phyloP scores from a whole-genome alignment of 2,329 filamentous ascomycete species.

The Aureobasidium sp. region DNA sequence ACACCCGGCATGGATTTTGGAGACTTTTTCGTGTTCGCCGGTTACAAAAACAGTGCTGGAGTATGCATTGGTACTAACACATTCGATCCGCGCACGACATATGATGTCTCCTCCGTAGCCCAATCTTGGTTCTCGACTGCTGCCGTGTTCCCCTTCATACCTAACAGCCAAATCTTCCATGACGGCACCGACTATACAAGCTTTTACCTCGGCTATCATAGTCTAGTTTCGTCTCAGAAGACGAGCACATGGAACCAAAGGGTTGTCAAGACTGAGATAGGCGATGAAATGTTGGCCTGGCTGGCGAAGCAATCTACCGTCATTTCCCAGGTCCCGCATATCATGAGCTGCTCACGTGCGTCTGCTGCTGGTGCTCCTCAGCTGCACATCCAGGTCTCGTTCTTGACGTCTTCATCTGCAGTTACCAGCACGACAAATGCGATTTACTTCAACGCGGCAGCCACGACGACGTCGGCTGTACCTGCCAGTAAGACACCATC shows the following conservation, averaged over 20 bases:
- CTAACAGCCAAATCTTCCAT: not conserved
- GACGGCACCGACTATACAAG: not conserved
- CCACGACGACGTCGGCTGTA: not conserved
- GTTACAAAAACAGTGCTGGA: not conserved
- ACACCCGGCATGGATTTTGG: not conserved
- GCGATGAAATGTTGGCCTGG: not conserved
- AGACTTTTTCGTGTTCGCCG: not conserved
- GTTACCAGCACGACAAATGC: not conserved
- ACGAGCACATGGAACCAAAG: not conserved
- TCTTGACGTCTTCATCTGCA: not conserved
- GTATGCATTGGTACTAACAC: not conserved
- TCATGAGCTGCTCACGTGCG: not conserved
- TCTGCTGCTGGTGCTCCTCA: conserved; percentile 1
- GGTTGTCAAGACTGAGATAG: not conserved
- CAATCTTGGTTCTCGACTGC: not conserved
- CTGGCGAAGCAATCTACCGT: not conserved
- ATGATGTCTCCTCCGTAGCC: not conserved
- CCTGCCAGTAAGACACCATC: not conserved
- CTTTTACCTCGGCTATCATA: not conserved
- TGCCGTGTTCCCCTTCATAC: not conserved
- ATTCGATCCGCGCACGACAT: not conserved
- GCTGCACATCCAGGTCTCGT: not conserved
- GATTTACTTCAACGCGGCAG: not conserved
- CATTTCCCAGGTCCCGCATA: not conserved
- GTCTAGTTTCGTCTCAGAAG: not conserved